These are phyloP conservation scores for Delphinella strobiligena DNA, from an alignment of 2,329 filamentous ascomycete species.

Conservation along the genomic window DNA sequence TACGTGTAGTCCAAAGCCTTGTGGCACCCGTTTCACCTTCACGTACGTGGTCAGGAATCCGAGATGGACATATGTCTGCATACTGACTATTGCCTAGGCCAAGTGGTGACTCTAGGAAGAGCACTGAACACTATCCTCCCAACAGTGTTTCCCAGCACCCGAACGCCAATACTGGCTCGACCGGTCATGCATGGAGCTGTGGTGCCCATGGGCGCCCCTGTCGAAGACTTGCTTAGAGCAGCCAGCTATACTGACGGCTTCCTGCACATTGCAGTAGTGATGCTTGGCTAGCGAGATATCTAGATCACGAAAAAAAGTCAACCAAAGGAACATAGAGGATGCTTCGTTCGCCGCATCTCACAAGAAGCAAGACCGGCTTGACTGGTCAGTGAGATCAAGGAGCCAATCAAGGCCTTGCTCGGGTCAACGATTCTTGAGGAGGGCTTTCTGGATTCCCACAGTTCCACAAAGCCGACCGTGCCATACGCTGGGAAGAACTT, in stretches of 20 bases:
- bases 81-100: constrained; percentile 21
- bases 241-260: constrained; percentile 88
- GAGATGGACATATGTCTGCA: not conserved
- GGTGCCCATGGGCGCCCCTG: constrained; percentile 64
- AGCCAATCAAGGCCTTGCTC: no score
- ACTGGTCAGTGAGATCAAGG: no score
- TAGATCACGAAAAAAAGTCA: no score
- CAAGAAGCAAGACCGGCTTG: no score
- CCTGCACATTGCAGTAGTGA: constrained; percentile 68
- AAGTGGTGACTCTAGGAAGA: constrained; percentile 60
- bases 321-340: no score
- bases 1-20: constrained; percentile 56
- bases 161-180: constrained; percentile 72
- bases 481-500: no score
- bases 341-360: no score
- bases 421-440: no score
- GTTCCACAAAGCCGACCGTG: no score
- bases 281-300: constrained; percentile 41
- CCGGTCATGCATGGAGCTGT: constrained; percentile 76
- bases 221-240: constrained; percentile 73
- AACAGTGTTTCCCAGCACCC: constrained; percentile 71
- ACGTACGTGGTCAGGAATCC: constrained; percentile 17
- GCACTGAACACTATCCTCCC: constrained; percentile 68
- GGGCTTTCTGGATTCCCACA: no score
- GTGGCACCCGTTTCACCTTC: constrained; percentile 41